These are phyloP conservation scores for Mycena indigotica DNA, from an alignment of 768 basidiomycete species.

Conservation along the genomic window DNA sequence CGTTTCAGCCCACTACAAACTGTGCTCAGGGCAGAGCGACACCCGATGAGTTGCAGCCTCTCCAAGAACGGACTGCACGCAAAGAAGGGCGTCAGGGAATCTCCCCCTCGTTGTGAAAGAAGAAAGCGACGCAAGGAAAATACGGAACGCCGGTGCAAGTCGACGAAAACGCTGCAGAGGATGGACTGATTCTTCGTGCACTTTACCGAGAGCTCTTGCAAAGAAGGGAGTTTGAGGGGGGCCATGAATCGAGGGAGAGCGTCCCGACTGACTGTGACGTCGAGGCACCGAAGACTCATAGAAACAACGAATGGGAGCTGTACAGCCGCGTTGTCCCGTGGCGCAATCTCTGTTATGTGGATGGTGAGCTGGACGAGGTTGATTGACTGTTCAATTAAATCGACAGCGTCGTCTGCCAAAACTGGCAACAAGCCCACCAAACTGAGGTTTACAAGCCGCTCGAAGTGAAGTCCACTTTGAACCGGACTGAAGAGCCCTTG, in stretches of 20 bases:
- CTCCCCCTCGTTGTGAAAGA: slow-evolving; percentile 2
- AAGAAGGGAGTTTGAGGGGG: slow-evolving; percentile 13
- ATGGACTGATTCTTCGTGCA: not conserved
- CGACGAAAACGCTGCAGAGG: slow-evolving; percentile 4
- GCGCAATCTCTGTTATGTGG: too few species aligned
- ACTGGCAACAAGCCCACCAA: slow-evolving; percentile 7
- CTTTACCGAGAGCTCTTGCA: slow-evolving; percentile 12
- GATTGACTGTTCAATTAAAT: slow-evolving; percentile 1
- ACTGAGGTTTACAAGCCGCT: slow-evolving; percentile 3
- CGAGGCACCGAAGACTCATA: too few species aligned
- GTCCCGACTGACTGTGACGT: too few species aligned
- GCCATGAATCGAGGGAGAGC: slow-evolving; percentile 11
- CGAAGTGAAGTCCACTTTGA: slow-evolving; percentile 11
- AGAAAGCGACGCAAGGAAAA: slow-evolving; percentile 12
- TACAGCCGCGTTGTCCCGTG: too few species aligned
- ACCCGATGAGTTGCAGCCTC: slow-evolving; percentile 7
- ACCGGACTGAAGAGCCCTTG: slow-evolving; percentile 6
- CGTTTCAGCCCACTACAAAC: not conserved
- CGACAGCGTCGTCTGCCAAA: slow-evolving; percentile 10
- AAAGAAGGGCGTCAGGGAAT: slow-evolving; percentile 8
- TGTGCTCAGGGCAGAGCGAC: not conserved
- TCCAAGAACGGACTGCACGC: slow-evolving; percentile 9
- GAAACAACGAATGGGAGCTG: too few species aligned
- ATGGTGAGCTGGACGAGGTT: slow-evolving; percentile 9
- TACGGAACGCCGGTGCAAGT: slow-evolving; percentile 12